Evolutionary conservation across 441 rosid genomes (phyloP), one percentile per base, ranked within the genome.

Genomic region (Sinapis alba): DNA sequence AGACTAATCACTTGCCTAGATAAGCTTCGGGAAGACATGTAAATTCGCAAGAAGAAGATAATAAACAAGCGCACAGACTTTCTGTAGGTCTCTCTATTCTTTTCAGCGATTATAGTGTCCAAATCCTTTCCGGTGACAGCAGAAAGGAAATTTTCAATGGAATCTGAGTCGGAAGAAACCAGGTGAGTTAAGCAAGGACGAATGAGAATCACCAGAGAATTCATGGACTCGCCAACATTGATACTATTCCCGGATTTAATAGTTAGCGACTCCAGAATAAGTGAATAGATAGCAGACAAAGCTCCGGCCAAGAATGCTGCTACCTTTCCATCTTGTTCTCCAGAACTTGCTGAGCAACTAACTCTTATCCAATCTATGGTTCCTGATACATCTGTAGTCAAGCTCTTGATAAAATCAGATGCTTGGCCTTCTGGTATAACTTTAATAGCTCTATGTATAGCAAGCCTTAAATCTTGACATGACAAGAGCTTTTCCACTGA

Each of bases 351-450:
- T 67, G 87, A 65, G 74, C 75, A 83, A 73, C 69, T 61, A 45
- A 23, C 71, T 80, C 85, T 82, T 82, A 94, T 80, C 99, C 98
- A 96, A 65, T 81, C 79, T 74, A 88, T 62, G 68, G 94, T 83
- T 78, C 88, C 86, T 64, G 85, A 82, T 61, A 90, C 54, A 84
- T 89, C 97, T 59, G 72, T 75, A 5, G 84, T 82, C 87, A 94
- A 83, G 72, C 84, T 84, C 75, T 68, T 82, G 70, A 94, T 71
- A 67, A 87, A 89, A 75, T 83, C 90, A 85, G 93, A 80, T 34
- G 86, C 93, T 84, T 92, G 99, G 72, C 96, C 98, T 86, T 90
- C 97, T 76, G 98, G 98, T 76, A 89, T 83, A 77, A 86, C 85
- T 73, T 81, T 85, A 71, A 87, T 77, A 66, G 89, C 91, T 47